Conservation (phyloP, 1,139 yeast genomes). For the Magnusiomyces suaveolens region DNA sequence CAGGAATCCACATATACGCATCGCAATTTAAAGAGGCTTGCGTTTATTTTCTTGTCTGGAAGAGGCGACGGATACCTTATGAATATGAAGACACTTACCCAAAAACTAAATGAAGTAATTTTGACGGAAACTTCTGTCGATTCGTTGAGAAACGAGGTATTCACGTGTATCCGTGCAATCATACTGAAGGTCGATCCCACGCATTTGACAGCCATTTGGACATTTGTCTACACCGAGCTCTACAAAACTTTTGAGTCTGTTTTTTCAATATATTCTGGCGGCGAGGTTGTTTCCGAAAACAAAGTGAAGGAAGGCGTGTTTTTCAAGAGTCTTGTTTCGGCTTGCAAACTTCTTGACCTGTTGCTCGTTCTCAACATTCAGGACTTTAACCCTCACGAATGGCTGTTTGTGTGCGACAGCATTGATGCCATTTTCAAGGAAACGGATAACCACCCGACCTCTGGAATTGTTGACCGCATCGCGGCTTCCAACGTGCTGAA, state of each 20-base stretch:
- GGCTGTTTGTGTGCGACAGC: constrained; percentile 74
- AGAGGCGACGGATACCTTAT: constrained; percentile 48
- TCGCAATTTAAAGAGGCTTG: constrained; percentile 46
- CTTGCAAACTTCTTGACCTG: constrained; percentile 71
- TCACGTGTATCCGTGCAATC: constrained; percentile 52
- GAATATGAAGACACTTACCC: constrained; percentile 43
- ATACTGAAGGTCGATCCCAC: constrained; percentile 51
- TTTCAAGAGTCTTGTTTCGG: constrained; percentile 33
- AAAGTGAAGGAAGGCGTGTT: constrained; percentile 16
- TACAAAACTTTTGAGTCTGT: constrained; percentile 41
- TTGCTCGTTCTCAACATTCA: constrained; percentile 58
- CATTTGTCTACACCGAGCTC: constrained; percentile 53
- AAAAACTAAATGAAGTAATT: constrained; percentile 36
- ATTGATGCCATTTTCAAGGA: constrained; percentile 49
- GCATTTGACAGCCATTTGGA: constrained; percentile 65
- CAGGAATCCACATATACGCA: constrained; percentile 49
- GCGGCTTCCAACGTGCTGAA: constrained; percentile 21
- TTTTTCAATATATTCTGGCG: constrained; percentile 32
- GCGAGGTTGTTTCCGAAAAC: constrained; percentile 35
- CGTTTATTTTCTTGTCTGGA: constrained; percentile 53
- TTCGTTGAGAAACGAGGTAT: constrained; percentile 39
- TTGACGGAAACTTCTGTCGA: constrained; percentile 22
- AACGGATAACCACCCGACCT: constrained; percentile 28
- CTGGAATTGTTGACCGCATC: constrained; percentile 35
- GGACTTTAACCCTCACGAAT: constrained; percentile 69